phyloP scores from a whole-genome alignment of 768 basidiomycete species.

The Boletus coccyginus region DNA sequence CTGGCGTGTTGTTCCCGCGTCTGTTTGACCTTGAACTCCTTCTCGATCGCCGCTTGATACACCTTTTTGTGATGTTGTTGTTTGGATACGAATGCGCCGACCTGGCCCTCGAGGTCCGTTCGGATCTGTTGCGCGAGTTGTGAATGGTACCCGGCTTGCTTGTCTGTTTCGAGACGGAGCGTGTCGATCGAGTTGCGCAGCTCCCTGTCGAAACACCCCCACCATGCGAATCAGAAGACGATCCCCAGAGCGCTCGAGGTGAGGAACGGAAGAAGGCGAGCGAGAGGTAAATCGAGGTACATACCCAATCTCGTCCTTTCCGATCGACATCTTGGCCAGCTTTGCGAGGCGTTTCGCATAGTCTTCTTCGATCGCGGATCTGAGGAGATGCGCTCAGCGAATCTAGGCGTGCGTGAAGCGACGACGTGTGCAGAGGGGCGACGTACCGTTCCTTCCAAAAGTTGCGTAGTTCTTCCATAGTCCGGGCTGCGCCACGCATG shows the following conservation, averaged over 20 bases:
- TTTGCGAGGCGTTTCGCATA: slow-evolving; percentile 85
- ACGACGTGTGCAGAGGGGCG: background rate
- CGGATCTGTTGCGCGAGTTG: slow-evolving; percentile 74
- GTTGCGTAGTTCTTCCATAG: slow-evolving; percentile 81
- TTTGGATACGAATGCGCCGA: slow-evolving; percentile 55
- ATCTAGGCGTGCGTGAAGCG: background rate
- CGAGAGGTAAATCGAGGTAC: too few species aligned
- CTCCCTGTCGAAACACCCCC: slow-evolving; percentile 57
- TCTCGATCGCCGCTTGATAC: slow-evolving; percentile 78
- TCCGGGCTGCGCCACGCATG: slow-evolving; percentile 81
- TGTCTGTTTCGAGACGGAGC: slow-evolving; percentile 78
- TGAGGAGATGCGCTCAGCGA: too few species aligned
- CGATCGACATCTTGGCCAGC: slow-evolving; percentile 71
- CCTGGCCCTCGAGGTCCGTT: slow-evolving; percentile 68
- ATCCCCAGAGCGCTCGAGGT: too few species aligned
- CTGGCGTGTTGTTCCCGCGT: slow-evolving; percentile 81
- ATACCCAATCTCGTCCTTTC: slow-evolving; percentile 92
- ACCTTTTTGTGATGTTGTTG: slow-evolving; percentile 73
- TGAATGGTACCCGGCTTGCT: slow-evolving; percentile 70
- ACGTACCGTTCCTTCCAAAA: slow-evolving; percentile 95
- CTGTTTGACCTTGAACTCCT: slow-evolving; percentile 86
- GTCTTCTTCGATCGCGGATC: slow-evolving; percentile 90
- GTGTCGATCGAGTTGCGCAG: slow-evolving; percentile 79
- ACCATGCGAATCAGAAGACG: slow-evolving; percentile 8
- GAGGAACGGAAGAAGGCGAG: too few species aligned